phyloP scores from a whole-genome alignment of 176 grass and related monocot species.

The Triticum aestivum region DNA sequence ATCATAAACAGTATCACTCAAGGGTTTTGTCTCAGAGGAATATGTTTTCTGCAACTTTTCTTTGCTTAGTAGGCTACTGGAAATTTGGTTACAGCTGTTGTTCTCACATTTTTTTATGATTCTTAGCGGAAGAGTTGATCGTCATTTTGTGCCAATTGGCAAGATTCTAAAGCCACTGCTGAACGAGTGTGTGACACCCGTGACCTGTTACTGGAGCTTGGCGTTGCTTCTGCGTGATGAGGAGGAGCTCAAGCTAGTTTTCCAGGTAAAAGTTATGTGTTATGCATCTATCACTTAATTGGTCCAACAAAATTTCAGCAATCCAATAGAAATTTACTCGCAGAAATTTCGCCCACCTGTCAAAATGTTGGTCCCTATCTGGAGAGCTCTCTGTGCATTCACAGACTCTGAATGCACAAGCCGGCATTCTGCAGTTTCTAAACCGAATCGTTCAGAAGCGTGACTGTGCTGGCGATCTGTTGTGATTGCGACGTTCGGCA shows the following conservation, averaged over 20 bases:
- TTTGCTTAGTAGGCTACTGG: neutral
- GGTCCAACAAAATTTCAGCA: neutral
- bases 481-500: neutral
- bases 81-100: neutral
- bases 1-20: neutral
- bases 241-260: conserved; percentile 76
- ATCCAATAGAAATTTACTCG: conserved; percentile 33
- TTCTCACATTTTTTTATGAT: conserved; percentile 23
- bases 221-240: conserved; percentile 60
- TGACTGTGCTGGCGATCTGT: neutral
- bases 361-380: conserved; percentile 79
- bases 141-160: conserved; percentile 64
- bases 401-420: conserved; percentile 27
- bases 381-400: conserved; percentile 73
- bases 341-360: conserved; percentile 74
- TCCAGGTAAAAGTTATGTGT: conserved; percentile 50
- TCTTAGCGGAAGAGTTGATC: conserved; percentile 66
- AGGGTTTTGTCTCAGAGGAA: neutral
- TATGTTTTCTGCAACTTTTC: neutral
- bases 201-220: conserved; percentile 88
- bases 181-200: conserved; percentile 69
- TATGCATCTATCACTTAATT: neutral
- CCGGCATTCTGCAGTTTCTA: neutral
- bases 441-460: neutral
- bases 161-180: conserved; percentile 75